These are phyloP conservation scores for Cyberlindnera lachancei DNA, from an alignment of 805 yeast genomes.

Conservation along the genomic window DNA sequence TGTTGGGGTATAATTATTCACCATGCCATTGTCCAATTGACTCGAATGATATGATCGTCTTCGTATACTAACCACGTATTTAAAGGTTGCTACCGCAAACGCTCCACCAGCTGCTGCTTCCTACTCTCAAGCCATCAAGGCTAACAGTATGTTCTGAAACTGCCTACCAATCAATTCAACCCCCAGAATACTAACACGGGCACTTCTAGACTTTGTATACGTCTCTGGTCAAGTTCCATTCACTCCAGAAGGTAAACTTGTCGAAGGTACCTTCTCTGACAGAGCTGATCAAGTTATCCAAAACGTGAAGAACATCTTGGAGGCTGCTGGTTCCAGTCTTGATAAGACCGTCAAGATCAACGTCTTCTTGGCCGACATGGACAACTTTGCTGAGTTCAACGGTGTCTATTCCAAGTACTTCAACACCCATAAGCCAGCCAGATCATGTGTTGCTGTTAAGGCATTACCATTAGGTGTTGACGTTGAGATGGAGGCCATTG, in stretches of 20 bases:
- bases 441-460: constrained; percentile 96
- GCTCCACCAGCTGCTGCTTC: constrained; percentile 98
- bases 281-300: constrained; percentile 70
- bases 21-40: too few species aligned
- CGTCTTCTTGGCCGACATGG: constrained; percentile 87
- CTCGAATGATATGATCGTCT: too few species aligned
- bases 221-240: constrained; percentile 95
- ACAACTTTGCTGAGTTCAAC: constrained; percentile 78
- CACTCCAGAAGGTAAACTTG: constrained; percentile 73
- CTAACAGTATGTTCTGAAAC: constrained; percentile 48
- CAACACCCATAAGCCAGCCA: constrained; percentile 80
- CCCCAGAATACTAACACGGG: neutral
- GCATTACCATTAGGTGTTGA: constrained; percentile 83
- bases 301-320: constrained; percentile 65
- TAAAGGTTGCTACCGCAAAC: constrained; percentile 58
- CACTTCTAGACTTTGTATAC: constrained; percentile 56
- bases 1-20: too few species aligned
- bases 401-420: constrained; percentile 75
- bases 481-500: constrained; percentile 89
- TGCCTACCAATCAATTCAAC: too few species aligned
- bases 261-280: constrained; percentile 69
- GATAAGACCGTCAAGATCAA: constrained; percentile 81
- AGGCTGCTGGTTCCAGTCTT: constrained; percentile 78
- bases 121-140: constrained; percentile 93
- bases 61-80: too few species aligned